Evolutionary conservation across 495 filamentous ascomycete genomes (phyloP).

Genomic region (Penicillium coffeae): DNA sequence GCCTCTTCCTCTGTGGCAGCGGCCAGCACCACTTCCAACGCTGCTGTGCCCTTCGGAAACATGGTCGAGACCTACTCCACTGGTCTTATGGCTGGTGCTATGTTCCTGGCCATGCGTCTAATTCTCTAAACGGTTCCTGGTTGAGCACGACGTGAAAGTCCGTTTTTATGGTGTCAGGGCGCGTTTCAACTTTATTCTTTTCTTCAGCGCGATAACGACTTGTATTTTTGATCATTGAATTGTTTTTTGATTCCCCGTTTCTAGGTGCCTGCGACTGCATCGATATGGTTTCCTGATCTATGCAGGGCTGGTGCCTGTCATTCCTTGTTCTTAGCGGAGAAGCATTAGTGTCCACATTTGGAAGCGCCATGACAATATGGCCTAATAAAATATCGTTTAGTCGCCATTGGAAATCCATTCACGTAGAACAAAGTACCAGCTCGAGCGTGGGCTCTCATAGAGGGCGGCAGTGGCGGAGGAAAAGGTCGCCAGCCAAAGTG

Average conservation of each 20-base stretch:
- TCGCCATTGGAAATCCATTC: too few species aligned
- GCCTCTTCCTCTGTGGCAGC: conserved; percentile 31
- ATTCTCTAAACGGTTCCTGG: conserved; percentile 39
- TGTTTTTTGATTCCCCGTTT: conserved; percentile 21
- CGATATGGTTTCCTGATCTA: conserved; percentile 17
- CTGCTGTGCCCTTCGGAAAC: conserved; percentile 27
- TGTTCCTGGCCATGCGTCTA: conserved; percentile 47
- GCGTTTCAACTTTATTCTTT: conserved; percentile 10
- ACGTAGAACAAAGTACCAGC: too few species aligned
- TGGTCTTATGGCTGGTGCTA: conserved; percentile 43
- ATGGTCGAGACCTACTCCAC: conserved; percentile 48
- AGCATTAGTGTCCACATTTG: neutral
- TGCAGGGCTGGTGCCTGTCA: conserved; percentile 11
- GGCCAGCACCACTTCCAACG: conserved; percentile 27
- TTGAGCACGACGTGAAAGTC: conserved; percentile 2
- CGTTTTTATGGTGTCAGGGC: conserved; percentile 1
- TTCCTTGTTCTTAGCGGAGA: conserved; percentile 17
- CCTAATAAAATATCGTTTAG: conserved; percentile 6
- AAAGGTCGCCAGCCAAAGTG: neutral
- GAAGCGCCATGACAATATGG: conserved; percentile 5
- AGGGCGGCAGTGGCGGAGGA: neutral
- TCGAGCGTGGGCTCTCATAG: too few species aligned
- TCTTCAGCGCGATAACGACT: conserved; percentile 16
- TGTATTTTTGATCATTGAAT: conserved; percentile 1
- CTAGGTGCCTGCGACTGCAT: conserved; percentile 9